Evolutionary conservation across 805 yeast genomes (phyloP), one percentile per base, ranked within the genome.

Genomic region (Candida nanaspora): DNA sequence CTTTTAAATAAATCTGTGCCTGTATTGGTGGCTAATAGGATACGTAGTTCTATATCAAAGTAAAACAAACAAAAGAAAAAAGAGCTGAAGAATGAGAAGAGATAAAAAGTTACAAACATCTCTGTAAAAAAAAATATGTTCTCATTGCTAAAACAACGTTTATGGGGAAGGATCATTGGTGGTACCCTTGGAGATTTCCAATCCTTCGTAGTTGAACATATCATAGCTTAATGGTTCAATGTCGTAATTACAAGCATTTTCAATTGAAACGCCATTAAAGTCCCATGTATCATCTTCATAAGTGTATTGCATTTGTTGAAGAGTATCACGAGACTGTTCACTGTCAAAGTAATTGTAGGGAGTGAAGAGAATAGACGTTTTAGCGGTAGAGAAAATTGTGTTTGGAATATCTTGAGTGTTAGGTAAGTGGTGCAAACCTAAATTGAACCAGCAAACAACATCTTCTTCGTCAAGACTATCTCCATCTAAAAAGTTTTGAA

Each of bases 391-490:
- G 47, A 47, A 56, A 25, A 56, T 45, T 11, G 61, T 56, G 35
- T 47, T 52, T 44, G 59, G 61, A 28, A 56, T 50, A 44, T 56
- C 61, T 31, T 56, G 55, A 22, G 58, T 50, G 41, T 50, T 55
- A 44, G 61, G 61, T 36, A 56, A 45, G 37, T 56, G 61, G 35
- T 56, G 61, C 19, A 56, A 39, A 26, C 53, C 61, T 32, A 56
- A 37, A 43, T 52, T 56, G 33, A 55, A 43, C 61, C 61, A 56
- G n/a, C 48, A 50, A 19, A 56, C 61, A 20, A 56, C 34, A 37
- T 56, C 61, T 37, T 50, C 57, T 29, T 57, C 57, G 22, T 41
- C 52, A 21, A 55, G 23, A 32, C 36, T 44, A 33, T 55, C 61
- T 37, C 49, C 54, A 41, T 55, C 56, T n/a, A 56, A 42, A 47